These are phyloP conservation scores for Colletotrichum sansevieriae DNA, from an alignment of 2,329 filamentous ascomycete genomes.

Conservation along the genomic window DNA sequence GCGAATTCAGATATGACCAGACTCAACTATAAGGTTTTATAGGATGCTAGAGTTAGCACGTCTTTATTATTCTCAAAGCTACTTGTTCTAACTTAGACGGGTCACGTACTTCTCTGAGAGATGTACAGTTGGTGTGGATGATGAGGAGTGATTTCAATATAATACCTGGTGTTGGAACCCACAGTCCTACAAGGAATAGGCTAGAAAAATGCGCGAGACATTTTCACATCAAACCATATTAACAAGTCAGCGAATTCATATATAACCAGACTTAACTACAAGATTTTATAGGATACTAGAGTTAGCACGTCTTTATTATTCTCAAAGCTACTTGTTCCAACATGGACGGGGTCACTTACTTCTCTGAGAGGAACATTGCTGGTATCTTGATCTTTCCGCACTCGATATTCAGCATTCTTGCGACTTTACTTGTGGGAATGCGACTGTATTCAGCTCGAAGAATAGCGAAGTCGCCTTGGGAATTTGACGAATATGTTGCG, in stretches of 20 bases:
- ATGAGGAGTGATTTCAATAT: too few species aligned
- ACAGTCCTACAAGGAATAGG: too few species aligned
- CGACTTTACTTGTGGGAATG: conserved; percentile 3
- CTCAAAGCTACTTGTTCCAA: neutral
- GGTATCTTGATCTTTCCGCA: conserved; percentile 12
- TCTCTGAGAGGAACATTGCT: neutral
- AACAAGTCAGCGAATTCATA: too few species aligned
- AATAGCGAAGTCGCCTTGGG: neutral
- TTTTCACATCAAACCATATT: too few species aligned
- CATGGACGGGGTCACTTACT: conserved; percentile 14
- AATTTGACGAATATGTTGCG: conserved; percentile 10
- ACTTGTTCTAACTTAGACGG: neutral
- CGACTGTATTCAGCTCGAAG: conserved; percentile 4
- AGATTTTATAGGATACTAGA: too few species aligned
- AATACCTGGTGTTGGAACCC: too few species aligned
- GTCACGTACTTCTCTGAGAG: conserved; percentile 10
- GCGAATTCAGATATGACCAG: too few species aligned
- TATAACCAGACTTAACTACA: too few species aligned
- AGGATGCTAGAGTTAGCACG: too few species aligned
- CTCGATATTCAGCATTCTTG: conserved; percentile 16
- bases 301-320: neutral
- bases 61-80: neutral
- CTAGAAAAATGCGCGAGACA: too few species aligned
- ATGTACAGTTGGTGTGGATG: too few species aligned
- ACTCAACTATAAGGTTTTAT: too few species aligned